Conservation (phyloP, 768 basidiomycete species). For the Lenzites betulinus region DNA sequence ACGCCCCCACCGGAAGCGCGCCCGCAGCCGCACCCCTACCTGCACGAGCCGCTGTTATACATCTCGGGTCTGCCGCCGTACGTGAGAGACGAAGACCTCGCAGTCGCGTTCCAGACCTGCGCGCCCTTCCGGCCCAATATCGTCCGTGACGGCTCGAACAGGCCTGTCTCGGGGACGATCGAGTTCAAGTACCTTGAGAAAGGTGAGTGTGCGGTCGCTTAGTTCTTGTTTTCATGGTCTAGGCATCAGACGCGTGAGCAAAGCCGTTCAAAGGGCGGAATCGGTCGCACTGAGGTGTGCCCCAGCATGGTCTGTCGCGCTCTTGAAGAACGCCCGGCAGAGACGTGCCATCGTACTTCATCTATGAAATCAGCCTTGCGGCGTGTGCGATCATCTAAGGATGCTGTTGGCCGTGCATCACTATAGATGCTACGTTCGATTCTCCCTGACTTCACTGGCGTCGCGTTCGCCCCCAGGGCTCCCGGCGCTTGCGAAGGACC, state of each 20-base stretch:
- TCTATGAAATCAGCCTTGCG: background rate
- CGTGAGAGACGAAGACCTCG: slow-evolving; percentile 77
- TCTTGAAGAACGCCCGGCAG: background rate
- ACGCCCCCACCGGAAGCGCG: slow-evolving; percentile 20
- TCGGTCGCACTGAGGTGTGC: background rate
- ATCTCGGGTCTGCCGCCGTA: slow-evolving; percentile 76
- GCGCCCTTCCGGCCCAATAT: slow-evolving; percentile 84
- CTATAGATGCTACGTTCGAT: background rate
- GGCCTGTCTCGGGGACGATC: slow-evolving; percentile 68
- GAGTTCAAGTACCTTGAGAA: slow-evolving; percentile 83
- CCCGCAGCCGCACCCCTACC: slow-evolving; percentile 71
- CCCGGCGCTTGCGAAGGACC: too few relatives aligned
- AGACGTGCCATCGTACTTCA: background rate
- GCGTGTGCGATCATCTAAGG: background rate
- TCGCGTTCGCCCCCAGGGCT: too few relatives aligned
- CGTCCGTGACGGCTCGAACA: slow-evolving; percentile 54
- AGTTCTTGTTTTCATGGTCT: background rate
- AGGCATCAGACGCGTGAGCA: background rate
- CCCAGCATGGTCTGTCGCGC: background rate
- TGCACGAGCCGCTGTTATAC: slow-evolving; percentile 81
- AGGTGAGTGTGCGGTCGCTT: slow-evolving; percentile 47
- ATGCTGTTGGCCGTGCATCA: background rate
- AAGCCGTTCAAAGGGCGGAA: background rate
- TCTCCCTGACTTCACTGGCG: too few relatives aligned
- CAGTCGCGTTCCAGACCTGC: slow-evolving; percentile 69